phyloP scores from a whole-genome alignment of 1,139 yeast species.

The Kodamaea plutei region DNA sequence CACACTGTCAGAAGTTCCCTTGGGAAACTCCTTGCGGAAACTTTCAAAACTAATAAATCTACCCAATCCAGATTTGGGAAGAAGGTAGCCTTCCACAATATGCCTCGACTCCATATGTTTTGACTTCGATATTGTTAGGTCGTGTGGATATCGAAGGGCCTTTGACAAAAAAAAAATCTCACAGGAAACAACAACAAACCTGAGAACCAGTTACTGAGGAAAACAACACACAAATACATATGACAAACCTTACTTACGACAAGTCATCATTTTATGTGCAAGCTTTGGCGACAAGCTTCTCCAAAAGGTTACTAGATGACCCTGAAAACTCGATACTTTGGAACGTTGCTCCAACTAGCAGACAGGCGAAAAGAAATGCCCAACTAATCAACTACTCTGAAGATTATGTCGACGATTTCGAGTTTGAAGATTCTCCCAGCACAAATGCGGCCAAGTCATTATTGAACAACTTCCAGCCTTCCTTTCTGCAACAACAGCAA shows the following conservation, averaged over 20 bases:
- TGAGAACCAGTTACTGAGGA: too few relatives aligned
- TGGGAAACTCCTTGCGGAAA: conserved; percentile 16
- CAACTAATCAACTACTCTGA: conserved; percentile 83
- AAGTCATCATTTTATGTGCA: conserved; percentile 15
- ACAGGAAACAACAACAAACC: neutral
- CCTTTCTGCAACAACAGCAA: conserved; percentile 19
- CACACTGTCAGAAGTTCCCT: conserved; percentile 10
- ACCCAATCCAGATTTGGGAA: conserved; percentile 11
- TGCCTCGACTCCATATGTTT: conserved; percentile 12
- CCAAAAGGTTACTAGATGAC: conserved; percentile 36
- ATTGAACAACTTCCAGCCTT: conserved; percentile 4
- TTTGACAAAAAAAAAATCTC: too few relatives aligned
- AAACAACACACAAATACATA: conserved; percentile 3
- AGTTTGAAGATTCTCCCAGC: conserved; percentile 51
- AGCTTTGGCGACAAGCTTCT: conserved; percentile 16
- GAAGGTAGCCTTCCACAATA: conserved; percentile 12
- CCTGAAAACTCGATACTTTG: conserved; percentile 60
- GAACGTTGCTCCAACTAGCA: conserved; percentile 64
- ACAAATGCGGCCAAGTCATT: conserved; percentile 14
- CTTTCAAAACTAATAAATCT: conserved; percentile 9
- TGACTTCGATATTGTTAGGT: neutral
- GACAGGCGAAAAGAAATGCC: conserved; percentile 73
- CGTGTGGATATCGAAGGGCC: neutral
- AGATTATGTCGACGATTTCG: conserved; percentile 56
- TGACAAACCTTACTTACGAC: conserved; percentile 13